Evolutionary conservation across 495 filamentous ascomycete species (phyloP).

Genomic region (Staphylotrichum longicolle): DNA sequence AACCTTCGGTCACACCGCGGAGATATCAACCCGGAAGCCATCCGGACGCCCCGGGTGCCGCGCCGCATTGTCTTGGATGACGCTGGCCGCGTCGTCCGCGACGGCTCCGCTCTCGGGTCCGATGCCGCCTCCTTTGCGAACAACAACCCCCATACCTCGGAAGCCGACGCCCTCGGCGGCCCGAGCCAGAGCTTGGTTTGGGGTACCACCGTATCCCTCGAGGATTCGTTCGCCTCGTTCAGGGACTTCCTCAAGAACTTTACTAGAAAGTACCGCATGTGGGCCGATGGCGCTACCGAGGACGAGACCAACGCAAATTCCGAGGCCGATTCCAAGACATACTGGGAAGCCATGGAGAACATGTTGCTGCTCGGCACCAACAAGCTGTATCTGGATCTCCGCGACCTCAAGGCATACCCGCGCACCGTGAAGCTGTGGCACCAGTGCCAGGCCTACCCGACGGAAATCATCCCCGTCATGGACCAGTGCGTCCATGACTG

Average conservation of each 20-base stretch:
- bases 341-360: constrained; percentile 80
- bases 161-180: constrained; percentile 83
- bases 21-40: constrained; percentile 77
- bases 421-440: constrained; percentile 92
- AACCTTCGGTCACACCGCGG: constrained; percentile 64
- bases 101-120: constrained; percentile 56
- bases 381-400: constrained; percentile 81
- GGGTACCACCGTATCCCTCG: constrained; percentile 95
- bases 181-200: constrained; percentile 81
- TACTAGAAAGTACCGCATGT: constrained; percentile 88
- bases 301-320: constrained; percentile 65
- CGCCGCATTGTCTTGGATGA: constrained; percentile 79
- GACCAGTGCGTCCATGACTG: constrained; percentile 90
- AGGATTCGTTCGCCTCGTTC: constrained; percentile 80
- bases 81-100: constrained; percentile 66
- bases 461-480: constrained; percentile 95
- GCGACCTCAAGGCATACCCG: constrained; percentile 90
- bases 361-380: constrained; percentile 84
- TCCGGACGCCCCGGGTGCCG: constrained; percentile 62
- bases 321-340: constrained; percentile 67
- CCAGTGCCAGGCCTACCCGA: constrained; percentile 86
- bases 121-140: constrained; percentile 86
- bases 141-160: constrained; percentile 81
- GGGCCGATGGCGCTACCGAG: constrained; percentile 75
- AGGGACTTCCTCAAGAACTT: constrained; percentile 90